These are phyloP conservation scores for Hypomontagnella submonticulosa DNA, from an alignment of 495 filamentous ascomycete genomes.

Conservation along the genomic window DNA sequence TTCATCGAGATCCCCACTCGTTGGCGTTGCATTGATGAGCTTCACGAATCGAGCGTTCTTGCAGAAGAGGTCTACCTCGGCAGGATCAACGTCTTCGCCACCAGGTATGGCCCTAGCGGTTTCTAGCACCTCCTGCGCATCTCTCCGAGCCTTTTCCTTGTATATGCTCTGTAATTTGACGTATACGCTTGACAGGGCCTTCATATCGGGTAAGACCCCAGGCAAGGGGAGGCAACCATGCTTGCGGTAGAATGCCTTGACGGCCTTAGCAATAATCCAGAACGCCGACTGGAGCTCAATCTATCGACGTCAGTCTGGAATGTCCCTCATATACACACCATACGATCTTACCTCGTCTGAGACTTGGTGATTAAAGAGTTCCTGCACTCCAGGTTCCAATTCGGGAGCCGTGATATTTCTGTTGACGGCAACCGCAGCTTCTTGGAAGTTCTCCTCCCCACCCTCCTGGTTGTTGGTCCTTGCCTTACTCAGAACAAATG, in stretches of 20 bases:
- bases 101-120: constrained; percentile 70
- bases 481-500: constrained; percentile 71
- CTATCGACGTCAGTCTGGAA: constrained; percentile 44
- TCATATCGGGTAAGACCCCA: constrained; percentile 96
- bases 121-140: constrained; percentile 78
- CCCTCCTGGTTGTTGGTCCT: constrained; percentile 83
- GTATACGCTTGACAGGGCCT: constrained; percentile 92
- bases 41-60: constrained; percentile 95
- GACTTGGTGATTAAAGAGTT: constrained; percentile 76
- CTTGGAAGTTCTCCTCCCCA: constrained; percentile 96
- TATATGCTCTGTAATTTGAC: constrained; percentile 93
- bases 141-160: constrained; percentile 85
- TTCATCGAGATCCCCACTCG: constrained; percentile 41
- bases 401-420: constrained; percentile 74
- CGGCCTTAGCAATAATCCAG: constrained; percentile 89
- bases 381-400: constrained; percentile 73
- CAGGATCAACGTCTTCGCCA: constrained; percentile 68
- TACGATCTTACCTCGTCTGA: constrained; percentile 54
- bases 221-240: constrained; percentile 82
- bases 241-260: constrained; percentile 76
- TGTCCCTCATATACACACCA: constrained; percentile 28
- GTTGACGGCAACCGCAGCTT: constrained; percentile 86
- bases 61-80: constrained; percentile 92
- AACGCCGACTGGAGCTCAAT: constrained; percentile 67
- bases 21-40: constrained; percentile 68